These are phyloP conservation scores for Cutaneotrichosporon daszewskae DNA, from an alignment of 1,284 basidiomycete species.

Conservation along the genomic window DNA sequence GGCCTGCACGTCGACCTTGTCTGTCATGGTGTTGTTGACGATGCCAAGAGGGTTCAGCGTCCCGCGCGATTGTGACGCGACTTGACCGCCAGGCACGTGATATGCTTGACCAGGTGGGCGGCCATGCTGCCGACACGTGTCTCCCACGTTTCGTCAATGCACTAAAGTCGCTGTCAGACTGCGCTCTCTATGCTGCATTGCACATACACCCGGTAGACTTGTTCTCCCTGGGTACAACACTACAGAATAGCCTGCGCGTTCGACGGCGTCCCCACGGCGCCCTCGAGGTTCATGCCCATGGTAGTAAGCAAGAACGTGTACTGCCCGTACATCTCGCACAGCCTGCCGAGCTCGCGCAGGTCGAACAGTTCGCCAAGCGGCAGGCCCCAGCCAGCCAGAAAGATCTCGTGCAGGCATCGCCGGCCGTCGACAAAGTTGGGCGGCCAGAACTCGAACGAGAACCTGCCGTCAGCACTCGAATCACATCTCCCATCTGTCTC, in stretches of 20 bases:
- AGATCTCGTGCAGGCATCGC: conserved; percentile 26
- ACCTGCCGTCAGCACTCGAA: conserved; percentile 9
- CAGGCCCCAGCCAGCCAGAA: conserved; percentile 36
- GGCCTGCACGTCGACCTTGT: neutral
- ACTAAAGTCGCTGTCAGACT: too few relatives aligned
- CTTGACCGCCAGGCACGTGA: too few relatives aligned
- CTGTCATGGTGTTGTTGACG: conserved; percentile 2
- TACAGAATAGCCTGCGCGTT: conserved; percentile 47
- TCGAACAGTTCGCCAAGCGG: conserved; percentile 50
- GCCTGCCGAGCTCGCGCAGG: conserved; percentile 41
- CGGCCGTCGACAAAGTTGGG: conserved; percentile 1
- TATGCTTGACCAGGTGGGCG: too few relatives aligned
- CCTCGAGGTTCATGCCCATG: conserved; percentile 46
- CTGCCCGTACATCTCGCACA: conserved; percentile 32
- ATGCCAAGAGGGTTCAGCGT: too few relatives aligned
- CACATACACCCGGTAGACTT: too few relatives aligned
- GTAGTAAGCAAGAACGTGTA: conserved; percentile 49
- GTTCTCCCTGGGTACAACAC: too few relatives aligned
- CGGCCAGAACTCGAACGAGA: conserved; percentile 33
- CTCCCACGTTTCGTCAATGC: too few relatives aligned
- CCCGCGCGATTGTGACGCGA: too few relatives aligned
- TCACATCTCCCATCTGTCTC: conserved; percentile 10
- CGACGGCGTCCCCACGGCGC: conserved; percentile 48
- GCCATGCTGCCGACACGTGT: too few relatives aligned
- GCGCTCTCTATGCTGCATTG: too few relatives aligned